Conservation (phyloP, 148 eudicot genomes). For the Diospyros kaki region DNA sequence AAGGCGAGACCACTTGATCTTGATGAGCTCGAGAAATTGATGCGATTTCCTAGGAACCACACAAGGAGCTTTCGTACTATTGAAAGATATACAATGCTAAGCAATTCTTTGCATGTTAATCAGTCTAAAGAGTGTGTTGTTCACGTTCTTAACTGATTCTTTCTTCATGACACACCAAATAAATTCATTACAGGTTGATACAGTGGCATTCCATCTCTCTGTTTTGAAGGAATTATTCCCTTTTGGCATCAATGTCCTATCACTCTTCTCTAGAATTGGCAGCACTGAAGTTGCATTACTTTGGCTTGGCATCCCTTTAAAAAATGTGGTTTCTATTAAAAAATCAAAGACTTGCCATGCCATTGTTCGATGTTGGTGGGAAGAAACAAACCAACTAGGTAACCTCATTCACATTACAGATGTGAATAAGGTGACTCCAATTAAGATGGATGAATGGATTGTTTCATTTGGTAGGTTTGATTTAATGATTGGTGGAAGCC, state of each 20-base stretch:
- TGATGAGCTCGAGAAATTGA: conserved; percentile 72
- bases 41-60: conserved; percentile 77
- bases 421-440: conserved; percentile 21
- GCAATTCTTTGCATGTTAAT: conserved; percentile 78
- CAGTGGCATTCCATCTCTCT: conserved; percentile 77
- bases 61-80: conserved; percentile 75
- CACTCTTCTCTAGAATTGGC: conserved; percentile 50
- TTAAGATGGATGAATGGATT: conserved; percentile 12
- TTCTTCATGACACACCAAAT: background rate
- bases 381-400: conserved; percentile 29
- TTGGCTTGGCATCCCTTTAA: conserved; percentile 34
- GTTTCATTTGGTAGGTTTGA: conserved; percentile 28
- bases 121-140: background rate
- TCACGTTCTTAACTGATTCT: background rate
- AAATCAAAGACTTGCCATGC: conserved; percentile 12
- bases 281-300: conserved; percentile 43
- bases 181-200: conserved; percentile 57
- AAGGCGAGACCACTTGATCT: conserved; percentile 79
- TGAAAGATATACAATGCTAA: conserved; percentile 67
- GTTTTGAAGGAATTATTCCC: conserved; percentile 32
- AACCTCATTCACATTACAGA: conserved; percentile 24
- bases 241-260: conserved; percentile 33
- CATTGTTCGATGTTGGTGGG: conserved; percentile 35
- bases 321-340: conserved; percentile 38
- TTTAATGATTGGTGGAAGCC: conserved; percentile 49